phyloP scores from a whole-genome alignment of 768 basidiomycete genomes.

The Infundibulicybe gibba region DNA sequence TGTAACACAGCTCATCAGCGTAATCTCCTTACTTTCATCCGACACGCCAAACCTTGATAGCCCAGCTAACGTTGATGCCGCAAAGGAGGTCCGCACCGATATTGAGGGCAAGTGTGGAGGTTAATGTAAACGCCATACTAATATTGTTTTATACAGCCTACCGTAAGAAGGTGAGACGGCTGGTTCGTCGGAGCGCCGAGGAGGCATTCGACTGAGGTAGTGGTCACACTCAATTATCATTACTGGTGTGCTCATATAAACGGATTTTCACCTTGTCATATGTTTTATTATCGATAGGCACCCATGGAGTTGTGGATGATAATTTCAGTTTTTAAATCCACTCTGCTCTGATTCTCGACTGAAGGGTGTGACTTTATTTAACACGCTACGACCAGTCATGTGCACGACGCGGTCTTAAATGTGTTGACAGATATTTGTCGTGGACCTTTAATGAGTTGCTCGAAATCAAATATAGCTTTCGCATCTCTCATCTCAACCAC shows the following conservation, averaged over 20 bases:
- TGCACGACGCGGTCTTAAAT: slow-evolving; percentile 8
- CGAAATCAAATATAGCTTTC: neutral
- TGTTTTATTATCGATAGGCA: no score
- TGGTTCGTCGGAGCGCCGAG: slow-evolving; percentile 86
- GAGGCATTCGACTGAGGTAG: slow-evolving; percentile 63
- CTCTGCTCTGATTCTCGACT: no score
- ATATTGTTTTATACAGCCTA: slow-evolving; percentile 51
- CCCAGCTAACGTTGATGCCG: slow-evolving; percentile 95
- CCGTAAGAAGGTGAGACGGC: slow-evolving; percentile 92
- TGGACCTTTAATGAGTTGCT: no score
- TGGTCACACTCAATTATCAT: slow-evolving; percentile 4
- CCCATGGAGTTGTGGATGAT: no score
- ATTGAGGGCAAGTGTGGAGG: slow-evolving; percentile 40
- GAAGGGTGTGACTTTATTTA: no score
- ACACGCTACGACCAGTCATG: slow-evolving; percentile 9
- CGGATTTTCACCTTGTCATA: no score
- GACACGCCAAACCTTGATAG: slow-evolving; percentile 90
- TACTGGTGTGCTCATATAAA: no score
- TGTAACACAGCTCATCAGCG: slow-evolving; percentile 75
- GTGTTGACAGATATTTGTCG: no score
- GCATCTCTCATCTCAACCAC: neutral
- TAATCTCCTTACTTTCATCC: slow-evolving; percentile 92
- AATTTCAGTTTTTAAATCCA: no score
- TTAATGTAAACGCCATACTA: no score
- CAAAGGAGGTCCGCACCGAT: slow-evolving; percentile 77